phyloP scores from a whole-genome alignment of 768 basidiomycete genomes.

The Rhizopogon rudus region DNA sequence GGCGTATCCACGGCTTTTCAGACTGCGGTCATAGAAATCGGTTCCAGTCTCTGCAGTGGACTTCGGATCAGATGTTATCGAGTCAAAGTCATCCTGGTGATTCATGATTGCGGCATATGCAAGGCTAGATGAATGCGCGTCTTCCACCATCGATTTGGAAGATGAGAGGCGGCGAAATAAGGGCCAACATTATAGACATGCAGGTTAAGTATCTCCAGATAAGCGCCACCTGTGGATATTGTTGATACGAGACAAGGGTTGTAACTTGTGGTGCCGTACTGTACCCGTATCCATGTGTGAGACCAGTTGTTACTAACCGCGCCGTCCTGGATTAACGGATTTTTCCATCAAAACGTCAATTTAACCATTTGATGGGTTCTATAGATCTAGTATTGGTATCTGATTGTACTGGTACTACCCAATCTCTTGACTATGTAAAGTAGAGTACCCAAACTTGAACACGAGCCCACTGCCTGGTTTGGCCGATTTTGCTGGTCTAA shows the following conservation, averaged over 20 bases:
- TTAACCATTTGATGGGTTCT: background rate
- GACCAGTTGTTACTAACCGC: too few relatives aligned
- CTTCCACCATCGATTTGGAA: background rate
- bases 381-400: background rate
- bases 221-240: too few relatives aligned
- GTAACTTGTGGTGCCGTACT: too few relatives aligned
- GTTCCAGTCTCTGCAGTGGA: conserved; percentile 13
- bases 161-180: background rate
- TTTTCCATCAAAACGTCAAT: background rate
- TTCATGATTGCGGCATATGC: background rate
- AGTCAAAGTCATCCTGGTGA: conserved; percentile 12
- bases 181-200: background rate
- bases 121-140: background rate
- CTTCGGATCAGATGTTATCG: conserved; percentile 15
- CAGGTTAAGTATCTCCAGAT: background rate
- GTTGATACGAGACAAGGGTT: too few relatives aligned
- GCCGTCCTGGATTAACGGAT: too few relatives aligned
- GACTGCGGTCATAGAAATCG: conserved; percentile 25
- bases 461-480: too few relatives aligned
- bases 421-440: too few relatives aligned
- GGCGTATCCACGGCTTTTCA: conserved; percentile 16
- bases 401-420: too few relatives aligned
- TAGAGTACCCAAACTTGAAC: too few relatives aligned
- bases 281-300: too few relatives aligned
- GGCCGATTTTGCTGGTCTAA: too few relatives aligned